phyloP scores from a whole-genome alignment of 2,329 filamentous ascomycete species.

The Xylariales sp. region DNA sequence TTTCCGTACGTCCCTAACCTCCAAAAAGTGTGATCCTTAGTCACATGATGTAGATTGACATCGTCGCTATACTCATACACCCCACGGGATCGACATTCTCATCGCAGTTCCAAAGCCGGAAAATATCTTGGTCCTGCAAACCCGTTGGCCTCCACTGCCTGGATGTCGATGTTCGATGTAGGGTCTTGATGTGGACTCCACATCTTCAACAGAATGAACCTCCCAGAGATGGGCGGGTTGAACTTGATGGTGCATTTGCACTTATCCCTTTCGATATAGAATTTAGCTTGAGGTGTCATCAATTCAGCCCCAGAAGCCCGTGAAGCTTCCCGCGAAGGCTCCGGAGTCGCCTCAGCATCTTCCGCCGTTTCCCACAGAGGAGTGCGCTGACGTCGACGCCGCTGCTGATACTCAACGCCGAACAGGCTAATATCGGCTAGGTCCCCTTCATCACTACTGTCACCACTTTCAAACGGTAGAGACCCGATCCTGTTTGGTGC shows the following conservation, averaged over 20 bases:
- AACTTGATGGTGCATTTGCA: conserved; percentile 85
- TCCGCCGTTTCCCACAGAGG: conserved; percentile 26
- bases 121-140: conserved; percentile 85
- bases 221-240: conserved; percentile 72
- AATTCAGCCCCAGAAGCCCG: conserved; percentile 54
- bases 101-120: conserved; percentile 61
- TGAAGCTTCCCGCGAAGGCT: conserved; percentile 52
- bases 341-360: conserved; percentile 42
- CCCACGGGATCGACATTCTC: conserved; percentile 18
- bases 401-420: conserved; percentile 23
- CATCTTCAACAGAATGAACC: conserved; percentile 83
- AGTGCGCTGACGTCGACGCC: conserved; percentile 18
- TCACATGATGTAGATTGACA: no score
- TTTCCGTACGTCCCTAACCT: no score
- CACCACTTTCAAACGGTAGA: conserved; percentile 49
- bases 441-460: conserved; percentile 33
- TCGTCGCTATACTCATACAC: no score
- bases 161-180: conserved; percentile 76
- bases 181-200: conserved; percentile 72
- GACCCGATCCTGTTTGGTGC: conserved; percentile 49
- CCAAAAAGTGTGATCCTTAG: no score
- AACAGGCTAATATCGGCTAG: conserved; percentile 29
- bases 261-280: conserved; percentile 78
- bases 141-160: conserved; percentile 77
- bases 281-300: conserved; percentile 70